phyloP scores from a whole-genome alignment of 352 stramenopile genomes.

The Pythium rhizo-oryzae region DNA sequence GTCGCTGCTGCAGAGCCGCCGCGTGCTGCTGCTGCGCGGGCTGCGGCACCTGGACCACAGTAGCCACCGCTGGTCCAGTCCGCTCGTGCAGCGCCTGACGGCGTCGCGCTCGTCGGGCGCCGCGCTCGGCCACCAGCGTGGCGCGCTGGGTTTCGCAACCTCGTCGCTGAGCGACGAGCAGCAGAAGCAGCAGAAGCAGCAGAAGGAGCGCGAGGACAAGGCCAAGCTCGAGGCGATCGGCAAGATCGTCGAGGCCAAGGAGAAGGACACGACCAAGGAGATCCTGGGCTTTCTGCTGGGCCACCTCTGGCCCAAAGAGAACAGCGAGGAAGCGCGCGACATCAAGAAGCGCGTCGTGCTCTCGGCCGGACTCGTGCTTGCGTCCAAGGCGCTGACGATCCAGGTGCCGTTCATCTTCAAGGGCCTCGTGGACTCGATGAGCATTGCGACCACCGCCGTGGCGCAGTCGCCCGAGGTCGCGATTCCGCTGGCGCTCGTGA shows the following conservation, averaged over 20 bases:
- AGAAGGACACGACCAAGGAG: conserved; percentile 36
- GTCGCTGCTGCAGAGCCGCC: conserved; percentile 26
- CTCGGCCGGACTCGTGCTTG: conserved; percentile 75
- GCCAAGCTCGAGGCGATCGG: conserved; percentile 12
- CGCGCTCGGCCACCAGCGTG: conserved; percentile 8
- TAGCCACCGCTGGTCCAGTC: conserved; percentile 26
- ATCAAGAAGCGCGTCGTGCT: conserved; percentile 66
- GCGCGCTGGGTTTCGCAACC: conserved; percentile 23
- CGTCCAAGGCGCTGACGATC: conserved; percentile 87
- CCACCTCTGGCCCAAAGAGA: conserved; percentile 44
- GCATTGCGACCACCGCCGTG: conserved; percentile 25
- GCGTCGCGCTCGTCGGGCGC: not conserved
- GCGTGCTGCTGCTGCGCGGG: conserved; percentile 26
- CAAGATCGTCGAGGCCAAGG: conserved; percentile 15
- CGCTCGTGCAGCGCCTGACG: conserved; percentile 11
- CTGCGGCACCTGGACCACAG: conserved; percentile 31
- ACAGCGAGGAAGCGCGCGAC: conserved; percentile 29
- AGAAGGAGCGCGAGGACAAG: conserved; percentile 18
- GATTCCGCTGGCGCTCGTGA: conserved; percentile 62
- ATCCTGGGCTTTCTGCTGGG: conserved; percentile 37
- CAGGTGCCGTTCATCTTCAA: conserved; percentile 96
- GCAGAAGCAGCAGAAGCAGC: conserved; percentile 29
- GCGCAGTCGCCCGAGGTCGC: conserved; percentile 29
- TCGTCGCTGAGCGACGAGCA: conserved; percentile 27
- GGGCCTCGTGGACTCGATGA: conserved; percentile 84